A percentile compares a stretch with the other conserved stretches of the same genome.
Conservation (phyloP, 2,329 filamentous ascomycete genomes). For the Cryphonectria naterciae region DNA sequence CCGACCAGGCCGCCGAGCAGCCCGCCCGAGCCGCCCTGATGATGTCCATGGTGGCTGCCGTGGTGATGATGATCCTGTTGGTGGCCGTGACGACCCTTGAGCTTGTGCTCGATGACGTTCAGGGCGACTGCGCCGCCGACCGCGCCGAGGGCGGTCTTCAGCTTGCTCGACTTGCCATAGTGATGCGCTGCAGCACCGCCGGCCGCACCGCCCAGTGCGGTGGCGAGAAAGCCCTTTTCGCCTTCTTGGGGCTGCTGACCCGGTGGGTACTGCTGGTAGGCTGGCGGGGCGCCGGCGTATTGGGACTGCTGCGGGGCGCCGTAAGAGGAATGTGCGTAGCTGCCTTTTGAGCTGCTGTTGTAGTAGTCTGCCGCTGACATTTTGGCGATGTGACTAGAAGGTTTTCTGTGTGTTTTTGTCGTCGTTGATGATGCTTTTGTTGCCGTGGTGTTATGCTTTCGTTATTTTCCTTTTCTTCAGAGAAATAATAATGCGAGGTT, state of each 20-base stretch:
- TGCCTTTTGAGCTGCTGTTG: slow-evolving; percentile 20
- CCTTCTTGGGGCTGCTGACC: slow-evolving; percentile 41
- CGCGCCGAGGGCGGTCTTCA: slow-evolving; percentile 56
- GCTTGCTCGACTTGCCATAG: slow-evolving; percentile 52
- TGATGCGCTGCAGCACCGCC: slow-evolving; percentile 60
- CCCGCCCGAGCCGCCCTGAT: slow-evolving; percentile 19
- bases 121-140: slow-evolving; percentile 60
- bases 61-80: slow-evolving; percentile 27
- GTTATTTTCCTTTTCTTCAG: no score
- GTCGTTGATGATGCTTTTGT: neutral
- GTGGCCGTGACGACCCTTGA: slow-evolving; percentile 38
- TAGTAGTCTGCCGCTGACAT: slow-evolving; percentile 37
- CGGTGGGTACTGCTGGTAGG: slow-evolving; percentile 14
- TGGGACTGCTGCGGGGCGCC: slow-evolving; percentile 29
- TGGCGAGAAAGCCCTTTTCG: slow-evolving; percentile 59
- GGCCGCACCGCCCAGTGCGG: slow-evolving; percentile 55
- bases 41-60: slow-evolving; percentile 6
- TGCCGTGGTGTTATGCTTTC: neutral
- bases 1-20: slow-evolving; percentile 25
- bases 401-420: neutral
- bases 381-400: neutral
- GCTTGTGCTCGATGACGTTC: slow-evolving; percentile 53
- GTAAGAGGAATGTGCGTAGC: slow-evolving; percentile 19
- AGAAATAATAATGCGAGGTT: neutral
- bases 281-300: slow-evolving; percentile 18